Base-by-base conservation (phyloP, 495 filamentous ascomycete species). In the Penicillium canariense region DNA sequence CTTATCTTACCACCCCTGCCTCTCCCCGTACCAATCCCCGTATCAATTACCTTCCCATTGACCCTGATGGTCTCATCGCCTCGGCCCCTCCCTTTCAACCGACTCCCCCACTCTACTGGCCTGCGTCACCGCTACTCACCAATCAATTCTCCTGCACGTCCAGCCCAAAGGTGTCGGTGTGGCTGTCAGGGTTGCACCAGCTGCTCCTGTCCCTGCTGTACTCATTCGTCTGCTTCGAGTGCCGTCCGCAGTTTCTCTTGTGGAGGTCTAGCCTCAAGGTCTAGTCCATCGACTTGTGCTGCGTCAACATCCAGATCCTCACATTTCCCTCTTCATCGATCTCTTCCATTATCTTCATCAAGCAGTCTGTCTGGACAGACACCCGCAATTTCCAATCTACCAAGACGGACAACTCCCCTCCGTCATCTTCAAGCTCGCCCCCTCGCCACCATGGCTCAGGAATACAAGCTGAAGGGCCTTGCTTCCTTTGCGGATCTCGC, bases 391-490 rank as follows among this genome's bases (percentile, higher is more conserved):
- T 11, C 17, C 10, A 31, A 46, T 30, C 43, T 42, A 25, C 45
- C n/a, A 7, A 25, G 14, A 35, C 31, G 32, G 10, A 32, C 15
- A 54, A 15, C 32, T 23, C 8, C 8, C 15, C 36, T 11, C 23
- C 42, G 1, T 30, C n/a, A 17, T 12, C 7, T 15, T 15, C 46
- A 35, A 17, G 25, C 31, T 35, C 53, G 61, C 28, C 52, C 61
- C 32, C 32, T 52, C 12, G 7, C 61, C 40, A 70, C 53, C 42
- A 85, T 84, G 81, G 72, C 77, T 1, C 70, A 87, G 51, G 88
- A 96, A 77, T 97, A 87, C 76, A 95, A 90, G 66, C 80, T 98
- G 59, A 96, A 94, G 63, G 86, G 79, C 50, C 74, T 96, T 45
- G 78, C 81, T 26, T 85, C 84, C 53, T 76, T 95, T 23, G 51